These are phyloP conservation scores for Leucosporidium yakuticum DNA, from an alignment of 768 basidiomycete species.

Conservation along the genomic window DNA sequence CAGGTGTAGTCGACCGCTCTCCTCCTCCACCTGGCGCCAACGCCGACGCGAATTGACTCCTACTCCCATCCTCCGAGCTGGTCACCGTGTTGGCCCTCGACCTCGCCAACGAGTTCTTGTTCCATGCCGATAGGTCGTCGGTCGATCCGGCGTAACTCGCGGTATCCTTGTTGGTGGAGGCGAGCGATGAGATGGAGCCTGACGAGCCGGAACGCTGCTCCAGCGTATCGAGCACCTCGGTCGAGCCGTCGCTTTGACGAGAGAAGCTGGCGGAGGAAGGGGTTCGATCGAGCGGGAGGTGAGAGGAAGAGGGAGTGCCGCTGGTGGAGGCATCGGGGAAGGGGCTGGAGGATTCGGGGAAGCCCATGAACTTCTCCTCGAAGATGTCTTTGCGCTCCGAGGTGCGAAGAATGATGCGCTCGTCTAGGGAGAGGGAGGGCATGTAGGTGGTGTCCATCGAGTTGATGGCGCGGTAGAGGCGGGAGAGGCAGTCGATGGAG, in stretches of 20 bases:
- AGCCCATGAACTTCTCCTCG: conserved; percentile 63
- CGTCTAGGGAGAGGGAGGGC: conserved; percentile 68
- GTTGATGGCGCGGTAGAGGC: conserved; percentile 88
- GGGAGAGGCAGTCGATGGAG: conserved; percentile 79
- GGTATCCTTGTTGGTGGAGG: neutral
- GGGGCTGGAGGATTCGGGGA: neutral
- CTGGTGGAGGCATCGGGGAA: neutral
- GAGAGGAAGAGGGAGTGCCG: neutral
- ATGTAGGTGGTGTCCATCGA: conserved; percentile 77
- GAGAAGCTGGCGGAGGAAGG: neutral
- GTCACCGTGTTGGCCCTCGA: conserved; percentile 24
- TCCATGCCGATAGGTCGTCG: conserved; percentile 6
- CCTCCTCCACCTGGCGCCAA: neutral
- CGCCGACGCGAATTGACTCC: neutral
- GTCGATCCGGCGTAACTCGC: neutral
- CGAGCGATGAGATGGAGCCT: conserved; percentile 10
- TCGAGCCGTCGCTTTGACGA: conserved; percentile 2
- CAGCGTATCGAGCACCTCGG: conserved; percentile 10
- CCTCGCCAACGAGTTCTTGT: neutral
- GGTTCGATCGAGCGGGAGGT: neutral
- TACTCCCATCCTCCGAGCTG: conserved; percentile 1
- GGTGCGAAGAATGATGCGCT: conserved; percentile 81
- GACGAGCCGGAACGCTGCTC: conserved; percentile 4
- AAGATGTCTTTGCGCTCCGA: conserved; percentile 91
- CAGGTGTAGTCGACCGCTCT: neutral